Percentiles rank a stretch among this genome's conserved stretches.
These are phyloP conservation scores for Populus tremula DNA, from an alignment of 345 rosid species.

Conservation along the genomic window DNA sequence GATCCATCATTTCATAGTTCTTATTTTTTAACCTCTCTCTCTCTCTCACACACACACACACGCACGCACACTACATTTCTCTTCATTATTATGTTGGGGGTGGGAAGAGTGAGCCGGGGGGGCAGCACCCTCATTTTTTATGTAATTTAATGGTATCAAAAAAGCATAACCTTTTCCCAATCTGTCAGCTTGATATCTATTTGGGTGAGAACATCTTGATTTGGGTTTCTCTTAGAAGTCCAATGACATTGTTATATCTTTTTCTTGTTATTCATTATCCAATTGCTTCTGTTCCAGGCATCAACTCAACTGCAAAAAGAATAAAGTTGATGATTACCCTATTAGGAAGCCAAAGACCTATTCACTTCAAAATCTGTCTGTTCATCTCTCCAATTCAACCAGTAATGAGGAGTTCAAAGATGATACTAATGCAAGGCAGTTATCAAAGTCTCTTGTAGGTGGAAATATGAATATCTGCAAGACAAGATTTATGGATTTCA, in stretches of 20 bases:
- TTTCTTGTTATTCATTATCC: constrained; percentile 7
- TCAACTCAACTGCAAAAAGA: constrained; percentile 66
- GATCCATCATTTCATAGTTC: background rate
- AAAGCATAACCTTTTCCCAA: background rate
- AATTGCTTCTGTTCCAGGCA: constrained; percentile 48
- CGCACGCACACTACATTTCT: background rate
- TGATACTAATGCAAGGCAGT: constrained; percentile 35
- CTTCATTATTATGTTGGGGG: background rate
- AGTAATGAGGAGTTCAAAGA: constrained; percentile 63
- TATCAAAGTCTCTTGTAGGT: constrained; percentile 73
- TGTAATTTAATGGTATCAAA: background rate
- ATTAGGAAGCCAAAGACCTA: constrained; percentile 38
- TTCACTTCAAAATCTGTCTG: constrained; percentile 35
- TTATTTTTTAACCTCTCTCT: background rate
- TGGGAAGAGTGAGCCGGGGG: background rate
- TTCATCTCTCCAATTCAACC: constrained; percentile 41
- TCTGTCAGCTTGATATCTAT: background rate
- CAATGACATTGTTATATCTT: background rate
- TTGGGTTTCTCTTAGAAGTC: background rate
- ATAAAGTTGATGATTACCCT: constrained; percentile 52
- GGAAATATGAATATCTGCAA: constrained; percentile 80
- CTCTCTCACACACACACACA: background rate
- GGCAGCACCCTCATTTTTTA: background rate
- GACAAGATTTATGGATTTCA: constrained; percentile 61
- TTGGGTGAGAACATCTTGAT: background rate